Evolutionary conservation across 257 asterid genomes (phyloP), one percentile per base, ranked within the genome.

Genomic region (Primulina eburnea): DNA sequence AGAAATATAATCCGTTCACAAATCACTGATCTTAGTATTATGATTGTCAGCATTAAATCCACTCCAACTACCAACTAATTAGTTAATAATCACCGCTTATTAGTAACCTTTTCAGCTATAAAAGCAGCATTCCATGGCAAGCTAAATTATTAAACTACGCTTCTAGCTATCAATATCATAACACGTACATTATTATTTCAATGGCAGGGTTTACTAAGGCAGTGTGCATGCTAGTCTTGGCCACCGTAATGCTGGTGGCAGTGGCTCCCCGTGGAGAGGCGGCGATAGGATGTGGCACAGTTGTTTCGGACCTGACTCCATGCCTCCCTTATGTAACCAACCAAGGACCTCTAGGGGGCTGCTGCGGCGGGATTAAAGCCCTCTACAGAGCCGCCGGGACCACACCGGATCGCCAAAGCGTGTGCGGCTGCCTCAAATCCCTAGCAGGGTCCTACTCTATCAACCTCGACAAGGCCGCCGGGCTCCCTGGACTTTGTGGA

Each of bases 401-500:
- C 50, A 75, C 78, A 43, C 0, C 67, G 0, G 92, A 84, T 50
- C 88, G 88, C 17, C 80, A 69, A 73, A 0, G 43, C 6, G 75
- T 67, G 2, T 86, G 92, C 73, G 0, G 0, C 14, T 86, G 92
- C 79, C 77, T 86, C 5, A 76, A 86, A 65, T 2, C 63, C 12
- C 69, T 85, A 0, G 73, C 83, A 40, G 7, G 9, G 1, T 12
- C 76, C 7, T 12, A 43, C 76, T 0, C 21, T 0, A 24, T 80
- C 24, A 60, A 82, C 68, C 9, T 21, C 14, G n/a, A 18, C 35
- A 74, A 64, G 76, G 94, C 89, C 0, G 83, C 83, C 18, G 77
- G 70, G 10, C 89, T 89, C 12, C 96, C 96, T 0, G 26, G 21
- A 5, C 60, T 14, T 6, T 89, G 96, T 58, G 79, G 82, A 4